Evolutionary conservation across 768 basidiomycete species (phyloP), one percentile per base, ranked within the genome.

Genomic region (Lentinula edodes): DNA sequence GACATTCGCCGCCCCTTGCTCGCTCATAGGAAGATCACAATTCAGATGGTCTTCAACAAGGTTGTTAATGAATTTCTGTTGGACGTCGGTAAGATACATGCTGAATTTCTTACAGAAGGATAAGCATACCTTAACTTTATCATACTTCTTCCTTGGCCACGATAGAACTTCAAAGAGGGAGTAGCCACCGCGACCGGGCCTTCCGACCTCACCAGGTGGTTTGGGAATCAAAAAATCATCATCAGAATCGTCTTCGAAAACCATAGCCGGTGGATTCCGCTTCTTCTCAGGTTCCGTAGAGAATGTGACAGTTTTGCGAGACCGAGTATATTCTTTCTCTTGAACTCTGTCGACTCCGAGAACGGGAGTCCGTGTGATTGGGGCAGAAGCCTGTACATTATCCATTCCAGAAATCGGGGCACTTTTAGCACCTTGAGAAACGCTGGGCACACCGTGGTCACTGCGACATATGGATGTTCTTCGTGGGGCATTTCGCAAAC

Each of bases 41-140:
- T 28, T 28, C 28, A 41, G 39, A 41, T 50, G 48, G 10, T n/a
- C 4, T 32, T 50, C 10, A n/a, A 13, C 48, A 50, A 12, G 13
- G 20, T 2, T 4, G 10, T 13, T 50, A 10, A 12, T 50, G 10
- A 32, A 50, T 50, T 50, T 50, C n/a, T 50, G 32, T 50, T 20
- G 10, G 13, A 9, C 28, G 51, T 18, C 15, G 51, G 18, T 18
- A 7, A 36, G 12, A 7, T 15, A 10, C n/a, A 52, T 12, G 28
- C 15, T 32, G 15, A 32, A 20, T 16, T 13, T 51, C n/a, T 51
- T 9, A 41, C 39, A 41, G 18, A 18, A 32, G 48, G 32, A 12
- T 13, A 10, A 51, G 10, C 39, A 18, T 50, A 67, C 67, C 66
- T 67, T 67, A 16, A 68, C 55, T 20, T 67, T 65, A 0, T 35